phyloP scores from a whole-genome alignment of 2,329 filamentous ascomycete genomes.

The Clarireedia monteithiana region DNA sequence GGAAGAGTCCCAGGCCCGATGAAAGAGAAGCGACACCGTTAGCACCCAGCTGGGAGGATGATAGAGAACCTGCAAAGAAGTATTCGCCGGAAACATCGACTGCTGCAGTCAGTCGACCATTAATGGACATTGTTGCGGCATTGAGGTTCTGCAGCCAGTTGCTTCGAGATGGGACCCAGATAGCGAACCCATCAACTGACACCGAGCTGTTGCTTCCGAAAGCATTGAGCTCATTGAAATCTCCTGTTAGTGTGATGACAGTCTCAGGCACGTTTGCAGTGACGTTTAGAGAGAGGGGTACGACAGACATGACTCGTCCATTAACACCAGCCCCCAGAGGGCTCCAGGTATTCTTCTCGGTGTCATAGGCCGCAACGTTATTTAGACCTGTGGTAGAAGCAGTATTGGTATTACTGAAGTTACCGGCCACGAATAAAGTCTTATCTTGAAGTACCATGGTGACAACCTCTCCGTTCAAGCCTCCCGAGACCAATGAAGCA shows the following conservation, averaged over 20 bases:
- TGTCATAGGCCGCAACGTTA: conserved; percentile 71
- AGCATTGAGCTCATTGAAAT: conserved; percentile 64
- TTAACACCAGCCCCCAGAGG: conserved; percentile 80
- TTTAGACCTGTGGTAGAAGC: conserved; percentile 56
- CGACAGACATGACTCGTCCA: conserved; percentile 66
- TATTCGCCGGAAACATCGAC: conserved; percentile 54
- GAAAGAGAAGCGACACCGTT: conserved; percentile 63
- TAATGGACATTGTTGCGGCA: conserved; percentile 55
- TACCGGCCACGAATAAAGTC: conserved; percentile 72
- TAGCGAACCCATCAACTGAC: conserved; percentile 66
- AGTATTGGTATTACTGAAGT: conserved; percentile 62
- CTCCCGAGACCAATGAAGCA: conserved; percentile 56
- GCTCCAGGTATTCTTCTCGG: conserved; percentile 60
- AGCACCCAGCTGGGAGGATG: conserved; percentile 64
- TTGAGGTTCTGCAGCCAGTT: conserved; percentile 85
- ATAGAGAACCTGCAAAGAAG: conserved; percentile 77
- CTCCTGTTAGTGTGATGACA: conserved; percentile 72
- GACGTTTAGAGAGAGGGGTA: conserved; percentile 72
- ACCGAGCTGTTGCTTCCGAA: conserved; percentile 57
- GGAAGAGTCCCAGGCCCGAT: conserved; percentile 45
- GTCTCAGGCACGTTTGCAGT: conserved; percentile 60
- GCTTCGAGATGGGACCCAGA: conserved; percentile 79
- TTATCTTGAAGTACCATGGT: conserved; percentile 59
- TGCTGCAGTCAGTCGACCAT: conserved; percentile 64
- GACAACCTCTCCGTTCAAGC: conserved; percentile 72